Evolutionary conservation across 2,329 filamentous ascomycete genomes (phyloP).

Genomic region (Kalmusia sp.): DNA sequence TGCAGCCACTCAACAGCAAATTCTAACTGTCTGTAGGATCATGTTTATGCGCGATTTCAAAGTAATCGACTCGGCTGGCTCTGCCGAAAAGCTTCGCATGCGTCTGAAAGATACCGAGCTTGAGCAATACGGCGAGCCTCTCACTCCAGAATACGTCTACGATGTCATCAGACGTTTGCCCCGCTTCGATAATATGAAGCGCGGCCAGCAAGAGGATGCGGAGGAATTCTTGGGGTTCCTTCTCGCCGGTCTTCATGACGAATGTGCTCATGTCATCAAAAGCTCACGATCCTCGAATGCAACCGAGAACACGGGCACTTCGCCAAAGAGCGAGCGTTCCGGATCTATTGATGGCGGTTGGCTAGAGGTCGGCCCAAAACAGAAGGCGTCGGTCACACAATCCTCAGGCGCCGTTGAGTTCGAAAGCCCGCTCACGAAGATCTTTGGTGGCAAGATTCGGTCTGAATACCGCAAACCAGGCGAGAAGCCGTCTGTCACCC

Average conservation of each 20-base stretch:
- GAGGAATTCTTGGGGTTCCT: conserved; percentile 96
- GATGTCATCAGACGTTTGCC: conserved; percentile 86
- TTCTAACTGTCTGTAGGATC: conserved; percentile 65
- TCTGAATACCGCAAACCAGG: conserved; percentile 89
- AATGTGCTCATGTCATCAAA: conserved; percentile 81
- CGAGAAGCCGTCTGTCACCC: conserved; percentile 86
- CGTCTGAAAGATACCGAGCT: conserved; percentile 82
- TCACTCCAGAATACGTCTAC: conserved; percentile 94
- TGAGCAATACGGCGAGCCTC: conserved; percentile 88
- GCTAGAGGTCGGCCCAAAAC: conserved; percentile 93
- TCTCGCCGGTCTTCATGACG: conserved; percentile 89
- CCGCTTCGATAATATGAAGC: conserved; percentile 91
- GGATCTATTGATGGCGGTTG: conserved; percentile 71
- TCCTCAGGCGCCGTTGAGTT: conserved; percentile 77
- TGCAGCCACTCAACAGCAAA: background rate
- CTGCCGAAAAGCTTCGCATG: conserved; percentile 75
- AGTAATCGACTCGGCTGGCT: conserved; percentile 78
- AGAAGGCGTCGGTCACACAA: conserved; percentile 84
- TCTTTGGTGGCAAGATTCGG: conserved; percentile 89
- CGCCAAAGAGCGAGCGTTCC: conserved; percentile 53
- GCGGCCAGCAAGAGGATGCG: conserved; percentile 96
- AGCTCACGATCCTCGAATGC: conserved; percentile 47
- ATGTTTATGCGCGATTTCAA: conserved; percentile 95
- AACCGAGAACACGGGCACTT: conserved; percentile 39
- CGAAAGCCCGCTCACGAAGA: conserved; percentile 87